A percentile compares a stretch with the other conserved stretches of the same genome.
Evolutionary conservation across 2,329 filamentous ascomycete genomes (phyloP).

Genomic region (Fusarium piperis): DNA sequence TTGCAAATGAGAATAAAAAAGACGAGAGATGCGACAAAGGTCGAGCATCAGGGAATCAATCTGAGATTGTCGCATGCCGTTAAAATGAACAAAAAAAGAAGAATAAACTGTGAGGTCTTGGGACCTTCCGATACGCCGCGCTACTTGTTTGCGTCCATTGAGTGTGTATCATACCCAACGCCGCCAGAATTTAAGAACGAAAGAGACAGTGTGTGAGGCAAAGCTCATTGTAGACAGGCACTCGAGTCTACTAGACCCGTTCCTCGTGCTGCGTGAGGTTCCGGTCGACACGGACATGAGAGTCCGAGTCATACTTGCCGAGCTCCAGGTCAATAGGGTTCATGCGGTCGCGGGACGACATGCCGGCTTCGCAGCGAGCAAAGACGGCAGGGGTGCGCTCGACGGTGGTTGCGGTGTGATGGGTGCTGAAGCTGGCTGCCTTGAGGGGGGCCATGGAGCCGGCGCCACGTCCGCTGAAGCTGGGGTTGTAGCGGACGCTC

Average conservation of each 20-base stretch:
- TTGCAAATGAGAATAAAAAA: not conserved
- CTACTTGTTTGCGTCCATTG: conserved; percentile 18
- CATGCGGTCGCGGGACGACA: conserved; percentile 22
- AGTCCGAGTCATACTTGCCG: conserved; percentile 37
- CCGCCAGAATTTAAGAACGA: conserved; percentile 10
- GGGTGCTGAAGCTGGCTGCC: conserved; percentile 30
- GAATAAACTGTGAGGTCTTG: conserved; percentile 4
- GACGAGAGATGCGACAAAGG: conserved; percentile 20
- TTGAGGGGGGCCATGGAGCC: conserved; percentile 38
- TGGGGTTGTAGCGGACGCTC: conserved; percentile 21
- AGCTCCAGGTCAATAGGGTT: conserved; percentile 48
- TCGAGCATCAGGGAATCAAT: conserved; percentile 11
- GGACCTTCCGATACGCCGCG: conserved; percentile 29
- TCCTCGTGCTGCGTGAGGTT: conserved; percentile 47
- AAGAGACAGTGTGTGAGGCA: not conserved
- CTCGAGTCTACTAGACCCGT: conserved; percentile 33
- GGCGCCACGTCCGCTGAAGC: conserved; percentile 13
- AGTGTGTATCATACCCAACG: conserved; percentile 1
- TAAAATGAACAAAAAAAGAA: not conserved
- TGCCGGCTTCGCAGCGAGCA: conserved; percentile 41
- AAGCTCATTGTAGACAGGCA: not conserved
- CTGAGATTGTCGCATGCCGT: conserved; percentile 6
- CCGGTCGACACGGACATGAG: conserved; percentile 44
- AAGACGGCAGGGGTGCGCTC: conserved; percentile 30
- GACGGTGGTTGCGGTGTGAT: conserved; percentile 17